Base-by-base conservation (phyloP, 2,329 filamentous ascomycete species). In the Corniculantispora saksenae region DNA sequence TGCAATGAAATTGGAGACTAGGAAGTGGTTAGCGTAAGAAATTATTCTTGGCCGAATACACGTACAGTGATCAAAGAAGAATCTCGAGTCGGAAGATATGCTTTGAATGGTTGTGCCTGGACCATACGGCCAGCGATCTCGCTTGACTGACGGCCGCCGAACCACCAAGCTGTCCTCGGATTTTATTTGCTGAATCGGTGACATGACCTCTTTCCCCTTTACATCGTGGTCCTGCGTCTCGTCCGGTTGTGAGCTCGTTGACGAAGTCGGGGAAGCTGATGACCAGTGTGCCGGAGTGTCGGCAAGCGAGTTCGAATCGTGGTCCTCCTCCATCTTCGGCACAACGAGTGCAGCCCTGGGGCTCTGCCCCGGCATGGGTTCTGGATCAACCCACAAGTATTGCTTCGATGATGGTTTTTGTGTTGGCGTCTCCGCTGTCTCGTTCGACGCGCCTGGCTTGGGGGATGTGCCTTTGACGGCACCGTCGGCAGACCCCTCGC, bases 1-100 rank as follows among this genome's bases (percentile, higher is more conserved):
- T 0, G 78, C 78, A 12, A 80, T 73, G 13, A 64, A 72, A 21
- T 76, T 70, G 4, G 78, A 76, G 53, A 79, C 76, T 78, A 3
- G 3, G 0, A 3, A 7, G 10, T 0, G 13, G 65, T 63, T 43
- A 47, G 9, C 17, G 13, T 21, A 12, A 8, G 1, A 35, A 10
- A 7, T 15, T 35, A 23, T 32, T 6, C 25, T 21, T 1, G 35
- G 27, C 32, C 19, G 17, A 8, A 35, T 17, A 45, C 5, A 63
- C 72, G 47, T 70, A 77, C 77, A 79, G 43, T 79, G 73, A 10
- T 70, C 70, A 61, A 79, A 77, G 25, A 79, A 68, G 67, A 73
- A 75, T n/a, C 77, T 73, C 3, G 72, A 69, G 13, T 74, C 72
- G 0, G 75, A 66, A 6, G 69, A 69, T 0, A 75, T 43, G 8